phyloP scores from a whole-genome alignment of 2,329 filamentous ascomycete genomes.

The Nemania serpens region DNA sequence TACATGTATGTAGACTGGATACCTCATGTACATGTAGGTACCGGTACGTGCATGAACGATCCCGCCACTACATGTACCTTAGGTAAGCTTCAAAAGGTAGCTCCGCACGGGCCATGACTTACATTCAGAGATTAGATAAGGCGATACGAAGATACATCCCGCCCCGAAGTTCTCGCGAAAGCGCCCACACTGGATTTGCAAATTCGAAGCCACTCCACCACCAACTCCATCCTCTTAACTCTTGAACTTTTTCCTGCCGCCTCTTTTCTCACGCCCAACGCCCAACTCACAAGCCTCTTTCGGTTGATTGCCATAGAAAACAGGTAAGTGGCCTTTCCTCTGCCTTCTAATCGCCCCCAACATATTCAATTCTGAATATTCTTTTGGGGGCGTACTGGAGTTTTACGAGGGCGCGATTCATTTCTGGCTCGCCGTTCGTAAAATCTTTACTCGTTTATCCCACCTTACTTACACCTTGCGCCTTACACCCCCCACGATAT shows the following conservation, averaged over 20 bases:
- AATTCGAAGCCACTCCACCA: conserved; percentile 30
- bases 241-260: conserved; percentile 34
- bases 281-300: conserved; percentile 31
- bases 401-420: background rate
- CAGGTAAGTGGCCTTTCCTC: conserved; percentile 35
- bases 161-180: conserved; percentile 40
- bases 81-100: no score
- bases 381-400: background rate
- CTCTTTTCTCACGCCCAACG: conserved; percentile 34
- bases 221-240: conserved; percentile 25
- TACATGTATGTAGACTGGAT: no score
- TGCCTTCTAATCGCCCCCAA: background rate
- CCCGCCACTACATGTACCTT: no score
- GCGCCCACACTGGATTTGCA: conserved; percentile 36
- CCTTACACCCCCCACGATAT: background rate
- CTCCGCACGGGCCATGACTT: no score
- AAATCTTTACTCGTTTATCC: conserved; percentile 1
- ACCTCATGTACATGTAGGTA: no score
- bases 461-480: background rate
- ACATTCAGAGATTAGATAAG: conserved; percentile 9
- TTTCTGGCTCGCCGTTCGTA: background rate
- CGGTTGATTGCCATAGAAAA: conserved; percentile 38
- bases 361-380: conserved; percentile 11
- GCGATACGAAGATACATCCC: conserved; percentile 25
- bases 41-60: no score